Base-by-base conservation (phyloP, 116 monocot genomes). In the Papilionanthe hybrid region DNA sequence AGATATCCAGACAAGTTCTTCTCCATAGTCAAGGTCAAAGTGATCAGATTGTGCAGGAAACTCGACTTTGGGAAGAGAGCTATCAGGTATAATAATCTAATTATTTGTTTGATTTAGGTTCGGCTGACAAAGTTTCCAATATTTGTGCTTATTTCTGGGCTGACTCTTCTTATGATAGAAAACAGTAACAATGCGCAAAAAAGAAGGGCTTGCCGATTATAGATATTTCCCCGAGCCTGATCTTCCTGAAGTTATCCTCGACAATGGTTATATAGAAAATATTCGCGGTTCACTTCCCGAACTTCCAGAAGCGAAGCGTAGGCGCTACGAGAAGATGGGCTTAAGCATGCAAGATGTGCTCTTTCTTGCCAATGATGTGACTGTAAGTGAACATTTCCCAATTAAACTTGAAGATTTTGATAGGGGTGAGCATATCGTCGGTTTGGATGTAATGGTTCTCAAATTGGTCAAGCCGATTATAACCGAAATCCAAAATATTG, bases 161-260 rank as follows among this genome's bases (percentile, higher is more conserved):
- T 37, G 37, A n/a, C 37, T 37, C 10, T 29, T 68, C 37, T 41
- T 77, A 44, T 82, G 55, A n/a, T 71, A 99, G 99, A 93, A 83
- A 89, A 99, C 99, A 56, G 75, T 93, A 72, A 99, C 93, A 42
- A 99, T 99, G 99, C 86, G 95, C 75, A 99, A 99, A 81, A 99
- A 99, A 74, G 99, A 99, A 90, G 99, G 99, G 12, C 89, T 99
- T 45, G 93, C 99, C 77, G 99, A 99, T 82, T 99, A 99, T 77
- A 90, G 99, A 85, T 99, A 95, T 82, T 99, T 99, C 77, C 99
- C 99, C 50, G 99, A 99, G 76, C 99, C 99, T 55, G 99, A 99
- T 80, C 91, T 99, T 72, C 95, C 99, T 71, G 99, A 95, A 81
- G 93, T 99, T 73, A 76, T 92, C 45, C 85, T 99, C 43, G 85